Conservation (phyloP, 2,329 filamentous ascomycete species). For the Mariannaea elegans region DNA sequence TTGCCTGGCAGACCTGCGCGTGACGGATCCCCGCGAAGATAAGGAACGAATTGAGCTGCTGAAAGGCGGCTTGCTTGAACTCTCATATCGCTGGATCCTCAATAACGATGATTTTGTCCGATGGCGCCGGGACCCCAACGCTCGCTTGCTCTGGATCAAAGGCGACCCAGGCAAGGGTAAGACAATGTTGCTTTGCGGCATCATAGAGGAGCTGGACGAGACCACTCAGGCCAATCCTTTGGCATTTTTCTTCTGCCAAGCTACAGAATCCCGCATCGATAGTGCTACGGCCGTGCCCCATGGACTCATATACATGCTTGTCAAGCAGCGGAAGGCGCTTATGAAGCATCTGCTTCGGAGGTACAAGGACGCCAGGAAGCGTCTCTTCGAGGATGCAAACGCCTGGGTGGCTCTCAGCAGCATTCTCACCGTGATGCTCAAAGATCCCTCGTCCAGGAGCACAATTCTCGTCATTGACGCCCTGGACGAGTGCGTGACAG, state of each 20-base stretch:
- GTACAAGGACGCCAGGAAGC: neutral
- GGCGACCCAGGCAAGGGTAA: neutral
- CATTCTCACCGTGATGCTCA: neutral
- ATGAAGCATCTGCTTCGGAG: neutral
- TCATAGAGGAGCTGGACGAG: neutral
- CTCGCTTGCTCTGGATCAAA: neutral
- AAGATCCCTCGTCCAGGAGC: neutral
- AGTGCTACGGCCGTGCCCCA: neutral
- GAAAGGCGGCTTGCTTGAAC: neutral
- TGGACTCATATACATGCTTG: neutral
- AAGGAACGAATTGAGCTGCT: neutral
- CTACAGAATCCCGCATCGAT: neutral
- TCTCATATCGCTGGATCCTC: neutral
- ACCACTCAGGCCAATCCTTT: neutral
- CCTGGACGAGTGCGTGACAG: neutral
- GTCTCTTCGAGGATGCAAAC: neutral
- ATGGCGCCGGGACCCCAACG: neutral
- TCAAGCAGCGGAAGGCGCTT: neutral
- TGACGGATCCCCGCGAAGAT: neutral
- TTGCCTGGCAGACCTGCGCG: neutral
- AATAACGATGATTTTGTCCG: neutral
- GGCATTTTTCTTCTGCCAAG: neutral
- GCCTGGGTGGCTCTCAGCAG: neutral
- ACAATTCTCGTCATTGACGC: neutral
- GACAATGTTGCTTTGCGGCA: neutral